Evolutionary conservation across 1,284 basidiomycete species (phyloP), one percentile per base, ranked within the genome.

Genomic region (Leccinum ponderosum): DNA sequence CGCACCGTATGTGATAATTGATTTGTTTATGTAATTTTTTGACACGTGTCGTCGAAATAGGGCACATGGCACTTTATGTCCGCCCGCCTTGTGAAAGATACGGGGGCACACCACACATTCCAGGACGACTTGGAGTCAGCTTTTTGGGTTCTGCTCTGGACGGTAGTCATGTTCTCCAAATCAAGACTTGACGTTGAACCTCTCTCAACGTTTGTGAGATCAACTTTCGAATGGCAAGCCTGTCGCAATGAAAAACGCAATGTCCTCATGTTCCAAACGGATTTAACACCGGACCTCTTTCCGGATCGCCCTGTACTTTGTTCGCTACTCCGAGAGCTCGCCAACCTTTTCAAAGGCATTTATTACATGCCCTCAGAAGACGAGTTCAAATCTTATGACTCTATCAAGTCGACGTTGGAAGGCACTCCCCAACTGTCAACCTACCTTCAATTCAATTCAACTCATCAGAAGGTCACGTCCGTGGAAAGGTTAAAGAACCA

Each of bases 91-190:
- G 50, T 51, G n/a, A 44, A 59, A 31, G n/a, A 55, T 8, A 27
- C 5, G 3, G 17, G 4, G 4, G 4, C 22, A 39, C 1, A 9
- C 8, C 58, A 59, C n/a, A 50, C 15, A 2, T 8, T 48, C 7
- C 9, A 37, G 44, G 58, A 54, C 11, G 29, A 55, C 53, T 4
- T 59, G 35, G 53, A 59, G 35, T 59, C 58, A 25, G 7, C 50
- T 7, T 29, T 51, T 29, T 51, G 50, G 50, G 50, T 51, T 14
- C 50, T 51, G 25, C 50, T 51, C 12, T 51, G 25, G 50, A 29
- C 50, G 12, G 25, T 8, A 14, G 3, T 51, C 12, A 25, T 51
- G 50, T 51, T 51, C n/a, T 51, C 12, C 22, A 9, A 14, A 15
- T 51, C 50, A n/a, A 14, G 12, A 7, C n/a, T 51, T 27, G 22